Evolutionary conservation across 768 basidiomycete genomes (phyloP), one percentile per base, ranked within the genome.

Genomic region (Pleurotus eryngii): DNA sequence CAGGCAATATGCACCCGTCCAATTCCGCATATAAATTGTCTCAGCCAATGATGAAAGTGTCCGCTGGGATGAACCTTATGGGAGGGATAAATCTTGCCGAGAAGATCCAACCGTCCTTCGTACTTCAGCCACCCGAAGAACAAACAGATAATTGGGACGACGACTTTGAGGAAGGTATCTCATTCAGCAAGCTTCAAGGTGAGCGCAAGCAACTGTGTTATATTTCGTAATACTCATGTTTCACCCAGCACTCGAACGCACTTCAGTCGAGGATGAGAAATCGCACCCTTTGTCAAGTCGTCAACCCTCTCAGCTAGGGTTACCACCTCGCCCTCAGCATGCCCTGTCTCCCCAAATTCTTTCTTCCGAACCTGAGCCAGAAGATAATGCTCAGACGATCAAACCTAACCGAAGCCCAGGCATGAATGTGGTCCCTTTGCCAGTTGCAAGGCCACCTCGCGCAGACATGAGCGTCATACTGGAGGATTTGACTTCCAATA

Each of bases 141-240:
- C 90, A 92, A 68, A 90, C 87, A 1, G 95, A 97, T 68, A 96
- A 95, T 61, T 99, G 97, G 97, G 97, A 99, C 65, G 92, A 95
- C 61, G 97, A 99, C 67, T 99, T 99, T 62, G 93, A 95, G 67
- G 93, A 92, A 62, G 93, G 89, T 1, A 94, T 95, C 35, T 93
- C 92, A 0, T 83, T 92, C 54, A 84, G 87, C 6, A 96, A 95
- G 70, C 70, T 95, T 27, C 89, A 89, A 75, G 86, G 81, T 81
- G 37, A 17, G 67, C 2, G 6, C 30, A 35, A 35, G 11, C 9
- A 35, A 8, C 9, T 12, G 3, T 9, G 30, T 35, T 8, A 8
- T 30, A 11, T 35, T 35, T 9, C 11, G 5, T 35, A 40, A 47
- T 45, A 35, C 30, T 59, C 0, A 53, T 38, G 15, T 59, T 20